phyloP scores from a whole-genome alignment of 306 rosid species.

The Rosa chinensis region DNA sequence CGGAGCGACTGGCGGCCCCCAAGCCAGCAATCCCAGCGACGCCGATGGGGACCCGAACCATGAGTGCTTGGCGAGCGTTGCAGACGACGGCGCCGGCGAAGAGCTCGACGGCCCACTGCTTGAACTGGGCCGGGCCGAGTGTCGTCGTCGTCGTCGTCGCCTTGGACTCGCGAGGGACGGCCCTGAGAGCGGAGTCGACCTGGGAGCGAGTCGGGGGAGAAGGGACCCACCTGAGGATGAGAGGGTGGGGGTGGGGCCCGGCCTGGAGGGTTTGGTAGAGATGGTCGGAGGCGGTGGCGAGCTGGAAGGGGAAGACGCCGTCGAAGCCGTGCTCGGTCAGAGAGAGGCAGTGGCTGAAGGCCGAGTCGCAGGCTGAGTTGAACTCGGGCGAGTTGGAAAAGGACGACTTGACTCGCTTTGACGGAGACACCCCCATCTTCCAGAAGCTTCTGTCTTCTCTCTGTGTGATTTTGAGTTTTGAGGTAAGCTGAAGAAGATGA shows the following conservation, averaged over 20 bases:
- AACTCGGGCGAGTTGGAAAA: constrained; percentile 49
- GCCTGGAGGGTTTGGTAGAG: constrained; percentile 44
- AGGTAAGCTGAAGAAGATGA: too few relatives aligned
- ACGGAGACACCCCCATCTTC: constrained; percentile 61
- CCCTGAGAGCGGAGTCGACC: constrained; percentile 67
- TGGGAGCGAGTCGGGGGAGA: constrained; percentile 54
- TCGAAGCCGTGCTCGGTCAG: constrained; percentile 60
- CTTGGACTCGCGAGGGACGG: constrained; percentile 15
- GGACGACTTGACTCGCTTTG: constrained; percentile 54
- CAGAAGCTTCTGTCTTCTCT: background rate
- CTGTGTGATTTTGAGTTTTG: background rate
- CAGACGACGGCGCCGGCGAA: constrained; percentile 51
- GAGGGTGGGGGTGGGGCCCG: constrained; percentile 34
- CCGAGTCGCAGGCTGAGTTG: constrained; percentile 59
- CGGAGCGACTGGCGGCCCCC: constrained; percentile 54
- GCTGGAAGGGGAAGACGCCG: constrained; percentile 75
- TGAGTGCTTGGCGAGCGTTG: constrained; percentile 49
- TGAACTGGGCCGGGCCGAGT: constrained; percentile 44
- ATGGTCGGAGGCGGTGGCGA: constrained; percentile 61
- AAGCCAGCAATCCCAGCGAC: constrained; percentile 67
- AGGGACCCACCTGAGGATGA: constrained; percentile 59
- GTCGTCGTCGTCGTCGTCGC: constrained; percentile 1
- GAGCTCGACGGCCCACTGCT: constrained; percentile 63
- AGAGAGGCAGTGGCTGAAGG: constrained; percentile 59
- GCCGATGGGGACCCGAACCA: constrained; percentile 63